Base-by-base conservation (phyloP, 331 rosid genomes). In the Stylosanthes scabra region DNA sequence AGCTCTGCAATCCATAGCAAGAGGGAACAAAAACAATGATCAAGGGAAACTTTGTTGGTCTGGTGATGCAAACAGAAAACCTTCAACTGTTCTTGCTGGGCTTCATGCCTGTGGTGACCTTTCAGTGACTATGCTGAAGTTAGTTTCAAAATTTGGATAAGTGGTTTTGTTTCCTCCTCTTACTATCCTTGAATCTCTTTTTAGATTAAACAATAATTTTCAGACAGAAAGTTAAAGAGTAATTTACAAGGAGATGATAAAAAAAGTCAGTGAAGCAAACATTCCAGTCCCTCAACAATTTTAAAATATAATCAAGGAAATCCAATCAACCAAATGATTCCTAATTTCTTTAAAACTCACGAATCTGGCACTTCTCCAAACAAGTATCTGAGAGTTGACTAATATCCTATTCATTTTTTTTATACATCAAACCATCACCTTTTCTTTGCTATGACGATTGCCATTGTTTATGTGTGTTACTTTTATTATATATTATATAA, bases 61-160 rank as follows among this genome's bases (percentile, higher is more conserved):
- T 39, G 34, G 78, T 74, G 49, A 46, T 68, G 77, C 73, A 37
- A 75, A 76, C 66, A 42, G 69, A 59, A 88, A 71, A 44, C 62
- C 86, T 68, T 83, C 92, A 47, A 64, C 82, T 71, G 90, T 91
- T 78, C 93, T 93, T 75, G 96, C 96, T 65, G 99, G 99, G 42
- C 97, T 94, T 84, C 99, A 94, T 86, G 97, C 99, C 74, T 94
- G 97, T 59, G 99, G 99, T 50, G 99, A 91, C 85, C 97, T 94
- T 76, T 91, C 99, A 2, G 96, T 88, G 52, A 91, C 84, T 49
- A 91, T 91, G 93, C 92, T 91, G 65, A 91, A 86, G 98, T 89
- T 64, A 91, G 96, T 81, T 72, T 49, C 50, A 68, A 73, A 72
- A 70, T 49, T 37, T 66, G 25, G 73, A 34, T 34, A 34, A 34